phyloP scores from a whole-genome alignment of 2,329 filamentous ascomycete species.

The Trichoderma sp. region DNA sequence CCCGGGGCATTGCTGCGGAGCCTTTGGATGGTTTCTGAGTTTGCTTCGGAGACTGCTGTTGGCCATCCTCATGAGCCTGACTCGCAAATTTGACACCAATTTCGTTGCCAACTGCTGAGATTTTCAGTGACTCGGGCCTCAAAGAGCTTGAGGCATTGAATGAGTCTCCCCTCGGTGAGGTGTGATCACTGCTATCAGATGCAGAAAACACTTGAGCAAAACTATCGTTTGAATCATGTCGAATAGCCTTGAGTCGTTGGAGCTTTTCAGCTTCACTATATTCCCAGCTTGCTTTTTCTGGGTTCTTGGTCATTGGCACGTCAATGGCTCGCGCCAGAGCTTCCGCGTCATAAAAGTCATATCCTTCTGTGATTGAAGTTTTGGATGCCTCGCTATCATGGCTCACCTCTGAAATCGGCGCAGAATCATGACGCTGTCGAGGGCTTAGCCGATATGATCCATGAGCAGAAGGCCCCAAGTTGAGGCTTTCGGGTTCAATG shows the following conservation, averaged over 20 bases:
- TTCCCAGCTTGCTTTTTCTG: constrained; percentile 28
- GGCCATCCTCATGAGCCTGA: constrained; percentile 49
- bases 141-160: constrained; percentile 30
- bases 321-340: constrained; percentile 55
- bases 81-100: constrained; percentile 48
- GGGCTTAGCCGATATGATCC: constrained; percentile 40
- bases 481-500: constrained; percentile 53
- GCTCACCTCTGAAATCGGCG: constrained; percentile 53
- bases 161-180: constrained; percentile 26
- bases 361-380: constrained; percentile 59
- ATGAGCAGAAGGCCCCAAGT: constrained; percentile 51
- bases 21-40: constrained; percentile 13
- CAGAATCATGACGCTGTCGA: constrained; percentile 52
- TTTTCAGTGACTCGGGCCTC: constrained; percentile 35
- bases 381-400: constrained; percentile 51
- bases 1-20: constrained; percentile 9
- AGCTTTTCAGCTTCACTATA: constrained; percentile 33
- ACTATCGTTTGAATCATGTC: constrained; percentile 62
- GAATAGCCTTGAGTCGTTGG: constrained; percentile 32
- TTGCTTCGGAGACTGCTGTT: constrained; percentile 30
- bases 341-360: constrained; percentile 67
- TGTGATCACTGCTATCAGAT: constrained; percentile 48
- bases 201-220: constrained; percentile 61
- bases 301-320: constrained; percentile 47
- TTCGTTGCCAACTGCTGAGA: constrained; percentile 33